Evolutionary conservation across 192 early-diverging fungal species (phyloP).

Genomic region (Coemansia sp.): DNA sequence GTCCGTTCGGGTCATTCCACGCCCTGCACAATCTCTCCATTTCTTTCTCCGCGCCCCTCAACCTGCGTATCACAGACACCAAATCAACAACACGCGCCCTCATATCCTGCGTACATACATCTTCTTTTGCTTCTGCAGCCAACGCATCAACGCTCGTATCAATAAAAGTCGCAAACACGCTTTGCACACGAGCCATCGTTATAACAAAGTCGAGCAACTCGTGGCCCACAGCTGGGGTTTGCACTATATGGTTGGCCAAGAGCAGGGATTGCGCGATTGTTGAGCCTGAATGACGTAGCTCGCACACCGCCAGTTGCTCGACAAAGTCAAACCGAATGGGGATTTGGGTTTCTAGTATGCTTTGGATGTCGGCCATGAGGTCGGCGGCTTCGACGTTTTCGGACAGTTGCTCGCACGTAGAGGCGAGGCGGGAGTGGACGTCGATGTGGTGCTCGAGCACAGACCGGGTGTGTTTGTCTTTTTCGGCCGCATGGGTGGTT

Average conservation of each 20-base stretch:
- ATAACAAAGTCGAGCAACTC: slow-evolving; percentile 1
- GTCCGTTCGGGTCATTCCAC: no score
- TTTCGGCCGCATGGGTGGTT: slow-evolving; percentile 27
- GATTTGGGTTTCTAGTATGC: slow-evolving; percentile 15
- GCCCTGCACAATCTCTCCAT: no score
- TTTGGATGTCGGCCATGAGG: slow-evolving; percentile 18
- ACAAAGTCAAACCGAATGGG: slow-evolving; percentile 48
- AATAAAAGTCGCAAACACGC: no score
- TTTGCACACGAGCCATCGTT: no score
- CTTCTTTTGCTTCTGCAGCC: no score
- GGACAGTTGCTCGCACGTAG: slow-evolving; percentile 12
- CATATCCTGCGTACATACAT: no score
- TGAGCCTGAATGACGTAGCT: slow-evolving; percentile 11
- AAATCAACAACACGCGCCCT: no score
- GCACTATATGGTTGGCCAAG: slow-evolving; percentile 37
- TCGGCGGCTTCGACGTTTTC: slow-evolving; percentile 10
- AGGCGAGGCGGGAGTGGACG: slow-evolving; percentile 23
- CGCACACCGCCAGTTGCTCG: slow-evolving; percentile 20
- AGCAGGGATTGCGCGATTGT: slow-evolving; percentile 8
- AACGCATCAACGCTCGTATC: no score
- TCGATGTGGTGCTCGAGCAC: slow-evolving; percentile 21
- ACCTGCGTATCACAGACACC: no score
- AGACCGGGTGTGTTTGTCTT: slow-evolving; percentile 21
- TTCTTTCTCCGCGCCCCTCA: no score
- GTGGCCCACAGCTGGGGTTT: slow-evolving; percentile 39